Conservation (phyloP, 768 basidiomycete species). For the Suillus brevipes region DNA sequence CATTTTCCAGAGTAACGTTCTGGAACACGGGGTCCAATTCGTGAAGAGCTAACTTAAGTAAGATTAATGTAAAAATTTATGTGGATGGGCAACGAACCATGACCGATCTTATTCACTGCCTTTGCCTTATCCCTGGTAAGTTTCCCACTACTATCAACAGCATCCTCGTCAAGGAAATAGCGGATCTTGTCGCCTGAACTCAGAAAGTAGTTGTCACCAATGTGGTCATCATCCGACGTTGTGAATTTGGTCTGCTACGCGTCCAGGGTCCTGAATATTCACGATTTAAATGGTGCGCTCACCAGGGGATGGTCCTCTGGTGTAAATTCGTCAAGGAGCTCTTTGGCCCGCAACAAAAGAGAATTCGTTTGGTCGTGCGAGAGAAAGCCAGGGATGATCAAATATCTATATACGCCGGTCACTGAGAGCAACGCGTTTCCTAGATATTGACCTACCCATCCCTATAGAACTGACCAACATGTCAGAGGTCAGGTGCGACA, state of each 20-base stretch:
- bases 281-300: conserved; percentile 20
- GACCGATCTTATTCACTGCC: conserved; percentile 94
- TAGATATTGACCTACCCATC: conserved; percentile 48
- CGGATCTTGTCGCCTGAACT: conserved; percentile 92
- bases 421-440: not conserved
- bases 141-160: conserved; percentile 67
- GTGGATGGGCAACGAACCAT: conserved; percentile 50
- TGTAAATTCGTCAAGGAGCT: conserved; percentile 77
- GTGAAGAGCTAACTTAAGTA: conserved; percentile 67
- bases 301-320: conserved; percentile 81
- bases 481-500: conserved; percentile 2
- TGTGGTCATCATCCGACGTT: conserved; percentile 69
- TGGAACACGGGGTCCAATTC: conserved; percentile 82
- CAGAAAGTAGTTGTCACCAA: conserved; percentile 94
- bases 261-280: not conserved
- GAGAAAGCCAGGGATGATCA: conserved; percentile 77
- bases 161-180: conserved; percentile 92
- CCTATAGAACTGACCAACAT: conserved; percentile 47
- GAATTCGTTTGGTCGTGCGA: conserved; percentile 51
- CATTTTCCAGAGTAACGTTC: conserved; percentile 78
- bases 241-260: conserved; percentile 80
- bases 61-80: not conserved
- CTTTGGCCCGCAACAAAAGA: conserved; percentile 69
- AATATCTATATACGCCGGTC: conserved; percentile 54
- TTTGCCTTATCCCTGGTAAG: conserved; percentile 70